phyloP scores from a whole-genome alignment of 148 eudicot genomes.

The Fagopyrum tataricum region DNA sequence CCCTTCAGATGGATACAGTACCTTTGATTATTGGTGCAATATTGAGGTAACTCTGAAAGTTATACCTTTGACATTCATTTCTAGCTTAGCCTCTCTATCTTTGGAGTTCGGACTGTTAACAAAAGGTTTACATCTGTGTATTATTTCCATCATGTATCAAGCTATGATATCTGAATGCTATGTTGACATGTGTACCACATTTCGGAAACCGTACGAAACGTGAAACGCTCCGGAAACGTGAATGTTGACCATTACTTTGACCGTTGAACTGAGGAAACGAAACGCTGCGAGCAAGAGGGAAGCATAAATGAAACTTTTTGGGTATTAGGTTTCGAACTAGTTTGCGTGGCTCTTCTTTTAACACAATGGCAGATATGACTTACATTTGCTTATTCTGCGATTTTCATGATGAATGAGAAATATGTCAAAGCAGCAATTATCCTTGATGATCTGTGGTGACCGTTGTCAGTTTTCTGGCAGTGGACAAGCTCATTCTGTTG shows the following conservation, averaged over 20 bases:
- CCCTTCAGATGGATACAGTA: conserved; percentile 61
- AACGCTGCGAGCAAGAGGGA: no score
- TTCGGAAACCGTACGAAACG: no score
- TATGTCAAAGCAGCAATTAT: neutral
- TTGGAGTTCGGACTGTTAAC: neutral
- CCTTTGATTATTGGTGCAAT: conserved; percentile 72
- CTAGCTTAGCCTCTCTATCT: neutral
- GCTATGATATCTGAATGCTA: neutral
- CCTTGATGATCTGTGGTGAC: conserved; percentile 7
- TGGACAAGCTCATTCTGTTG: conserved; percentile 76
- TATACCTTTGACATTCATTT: neutral
- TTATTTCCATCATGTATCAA: neutral
- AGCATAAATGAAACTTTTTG: no score
- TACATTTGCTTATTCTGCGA: neutral
- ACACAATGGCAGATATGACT: neutral
- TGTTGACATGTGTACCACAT: neutral
- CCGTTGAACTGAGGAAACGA: no score
- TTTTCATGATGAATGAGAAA: neutral
- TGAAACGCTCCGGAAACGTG: no score
- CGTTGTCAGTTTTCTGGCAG: conserved; percentile 27
- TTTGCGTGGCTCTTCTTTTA: neutral
- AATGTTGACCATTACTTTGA: no score
- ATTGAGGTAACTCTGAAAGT: conserved; percentile 37
- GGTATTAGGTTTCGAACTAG: neutral
- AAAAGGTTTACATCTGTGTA: neutral